phyloP scores from a whole-genome alignment of 768 basidiomycete species.

The Lactifluus volemus region DNA sequence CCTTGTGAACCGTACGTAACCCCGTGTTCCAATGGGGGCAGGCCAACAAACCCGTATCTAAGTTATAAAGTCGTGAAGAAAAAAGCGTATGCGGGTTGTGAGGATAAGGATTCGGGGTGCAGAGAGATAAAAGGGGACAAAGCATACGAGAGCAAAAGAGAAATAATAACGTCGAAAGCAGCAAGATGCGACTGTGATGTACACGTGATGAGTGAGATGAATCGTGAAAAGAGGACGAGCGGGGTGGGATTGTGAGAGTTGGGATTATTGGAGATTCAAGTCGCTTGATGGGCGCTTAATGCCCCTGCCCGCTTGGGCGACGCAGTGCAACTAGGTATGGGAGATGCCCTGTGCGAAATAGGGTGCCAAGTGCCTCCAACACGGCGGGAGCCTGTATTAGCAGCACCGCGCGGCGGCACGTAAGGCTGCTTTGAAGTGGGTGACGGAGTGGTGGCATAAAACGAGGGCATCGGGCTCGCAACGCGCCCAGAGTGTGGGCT shows the following conservation, averaged over 20 bases:
- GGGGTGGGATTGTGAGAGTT: not conserved
- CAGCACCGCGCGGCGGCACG: constrained; percentile 7
- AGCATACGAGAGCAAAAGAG: constrained; percentile 13
- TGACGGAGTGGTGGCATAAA: constrained; percentile 1
- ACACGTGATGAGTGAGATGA: not conserved
- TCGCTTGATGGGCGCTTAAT: not conserved
- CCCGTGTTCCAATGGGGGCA: not conserved
- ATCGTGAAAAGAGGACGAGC: not conserved
- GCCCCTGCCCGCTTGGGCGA: constrained; percentile 3
- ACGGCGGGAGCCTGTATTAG: constrained; percentile 1
- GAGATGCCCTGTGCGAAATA: not conserved
- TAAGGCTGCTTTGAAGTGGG: not conserved
- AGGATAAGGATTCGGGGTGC: not conserved
- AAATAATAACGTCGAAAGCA: constrained; percentile 10
- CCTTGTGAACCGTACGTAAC: not conserved
- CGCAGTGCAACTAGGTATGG: not conserved
- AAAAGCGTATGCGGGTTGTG: not conserved
- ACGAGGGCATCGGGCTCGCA: not conserved
- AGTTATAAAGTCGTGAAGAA: not conserved
- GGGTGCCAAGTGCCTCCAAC: constrained; percentile 18
- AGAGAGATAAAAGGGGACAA: not conserved
- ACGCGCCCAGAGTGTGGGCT: not conserved
- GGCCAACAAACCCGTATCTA: not conserved
- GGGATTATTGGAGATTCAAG: not conserved
- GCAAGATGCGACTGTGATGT: constrained; percentile 3